Evolutionary conservation across 2,329 filamentous ascomycete species (phyloP), one percentile per base, ranked within the genome.

Genomic region (Epichloe coenophiala): DNA sequence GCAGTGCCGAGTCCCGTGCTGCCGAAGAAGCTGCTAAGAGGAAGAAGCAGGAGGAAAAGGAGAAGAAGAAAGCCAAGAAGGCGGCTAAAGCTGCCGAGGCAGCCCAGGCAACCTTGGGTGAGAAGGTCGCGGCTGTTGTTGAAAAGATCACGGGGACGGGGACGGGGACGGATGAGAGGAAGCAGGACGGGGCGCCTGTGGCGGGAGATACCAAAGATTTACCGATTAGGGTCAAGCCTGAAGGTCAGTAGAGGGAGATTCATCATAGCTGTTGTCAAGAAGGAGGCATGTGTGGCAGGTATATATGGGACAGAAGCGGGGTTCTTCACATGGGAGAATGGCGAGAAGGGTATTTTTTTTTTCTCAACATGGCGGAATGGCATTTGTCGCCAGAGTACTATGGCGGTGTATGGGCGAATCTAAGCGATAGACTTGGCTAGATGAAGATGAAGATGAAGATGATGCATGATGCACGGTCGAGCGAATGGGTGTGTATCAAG

Each of bases 1-100:
- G 74, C n/a, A 72, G 71, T 3, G 73, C 71, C 3, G 76, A 76
- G 65, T 41, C 54, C 31, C 50, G 53, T 7, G 73, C 72, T 4
- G 72, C 71, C 2, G 76, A 76, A 64, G 74, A 75, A 60, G 71
- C 70, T 3, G 69, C 69, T 13, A 75, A 73, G 63, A 67, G 71
- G 57, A 68, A 67, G 54, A 73, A 75, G 57, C 75, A 75, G 67
- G 70, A 74, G 55, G 68, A 71, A 57, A 74, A 74, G 65, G 66
- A 65, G 51, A 62, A 61, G 35, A 68, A 71, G 59, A 69, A 56
- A 53, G 55, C 56, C 17, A 59, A 52, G 50, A 59, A 59, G 53
- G 56, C 71, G 58, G 67, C 68, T 15, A 70, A 70, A 55, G 63
- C 61, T 46, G 66, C 63, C 36, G 60, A 60, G 56, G 60, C 59